These are phyloP conservation scores for Neonectria coccinea DNA, from an alignment of 2,329 filamentous ascomycete species.

Conservation along the genomic window DNA sequence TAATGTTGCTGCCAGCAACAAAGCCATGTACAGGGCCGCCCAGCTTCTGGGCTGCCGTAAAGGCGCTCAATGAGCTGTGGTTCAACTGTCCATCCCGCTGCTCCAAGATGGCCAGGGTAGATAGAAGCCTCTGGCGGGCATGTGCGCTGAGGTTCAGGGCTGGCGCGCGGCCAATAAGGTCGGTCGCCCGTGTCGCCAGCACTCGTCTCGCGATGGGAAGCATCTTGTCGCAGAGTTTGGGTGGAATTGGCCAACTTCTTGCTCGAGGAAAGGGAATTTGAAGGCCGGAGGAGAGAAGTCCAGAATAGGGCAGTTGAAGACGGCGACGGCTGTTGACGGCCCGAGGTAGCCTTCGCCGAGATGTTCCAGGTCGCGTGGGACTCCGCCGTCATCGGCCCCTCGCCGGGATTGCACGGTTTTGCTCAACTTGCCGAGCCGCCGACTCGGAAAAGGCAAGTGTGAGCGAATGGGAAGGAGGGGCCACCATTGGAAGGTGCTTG, in stretches of 20 bases:
- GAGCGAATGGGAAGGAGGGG: constrained; percentile 12
- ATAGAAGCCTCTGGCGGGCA: constrained; percentile 70
- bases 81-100: constrained; percentile 92
- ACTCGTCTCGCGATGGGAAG: constrained; percentile 47
- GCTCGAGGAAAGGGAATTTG: constrained; percentile 25
- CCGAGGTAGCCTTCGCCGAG: constrained; percentile 50
- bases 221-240: constrained; percentile 43
- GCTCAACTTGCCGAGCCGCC: constrained; percentile 40
- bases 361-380: constrained; percentile 20
- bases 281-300: constrained; percentile 20
- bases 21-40: constrained; percentile 89
- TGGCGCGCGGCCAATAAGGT: constrained; percentile 44
- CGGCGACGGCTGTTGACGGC: constrained; percentile 53
- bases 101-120: constrained; percentile 91
- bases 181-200: constrained; percentile 42
- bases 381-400: constrained; percentile 45
- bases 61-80: constrained; percentile 81
- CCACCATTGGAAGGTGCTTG: neutral
- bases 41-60: constrained; percentile 87
- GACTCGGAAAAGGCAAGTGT: constrained; percentile 27
- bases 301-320: constrained; percentile 25
- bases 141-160: constrained; percentile 46
- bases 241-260: constrained; percentile 33
- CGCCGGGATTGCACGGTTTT: constrained; percentile 41
- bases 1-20: constrained; percentile 83